These are phyloP conservation scores for Melastoma malabathricum DNA, from an alignment of 345 rosid species.

Conservation along the genomic window DNA sequence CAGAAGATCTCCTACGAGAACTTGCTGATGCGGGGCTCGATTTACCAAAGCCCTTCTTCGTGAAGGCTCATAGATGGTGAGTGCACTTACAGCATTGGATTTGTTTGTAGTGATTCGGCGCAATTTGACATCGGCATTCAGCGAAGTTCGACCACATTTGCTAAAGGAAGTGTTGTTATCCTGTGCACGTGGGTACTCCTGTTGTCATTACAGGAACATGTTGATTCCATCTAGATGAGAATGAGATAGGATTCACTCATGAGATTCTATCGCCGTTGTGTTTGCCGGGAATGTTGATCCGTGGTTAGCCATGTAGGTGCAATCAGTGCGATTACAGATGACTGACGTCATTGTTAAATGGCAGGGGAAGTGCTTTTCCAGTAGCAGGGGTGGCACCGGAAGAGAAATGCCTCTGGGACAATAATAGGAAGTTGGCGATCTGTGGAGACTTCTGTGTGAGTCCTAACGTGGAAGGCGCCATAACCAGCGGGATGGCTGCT, in stretches of 20 bases:
- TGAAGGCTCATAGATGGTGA: conserved; percentile 79
- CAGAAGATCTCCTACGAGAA: conserved; percentile 60
- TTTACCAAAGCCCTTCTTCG: conserved; percentile 53
- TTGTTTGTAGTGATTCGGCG: not conserved
- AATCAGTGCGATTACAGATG: not conserved
- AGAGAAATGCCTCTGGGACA: conserved; percentile 65
- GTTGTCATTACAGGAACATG: too few relatives aligned
- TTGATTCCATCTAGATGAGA: too few relatives aligned
- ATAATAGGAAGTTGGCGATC: conserved; percentile 38
- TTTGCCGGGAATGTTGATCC: not conserved
- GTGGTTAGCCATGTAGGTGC: not conserved
- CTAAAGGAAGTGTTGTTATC: too few relatives aligned
- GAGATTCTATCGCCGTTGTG: too few relatives aligned
- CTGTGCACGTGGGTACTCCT: too few relatives aligned
- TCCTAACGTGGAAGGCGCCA: conserved; percentile 77
- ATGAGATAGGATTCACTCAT: too few relatives aligned
- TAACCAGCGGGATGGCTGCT: conserved; percentile 65
- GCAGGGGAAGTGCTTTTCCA: conserved; percentile 91
- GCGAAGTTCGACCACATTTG: too few relatives aligned
- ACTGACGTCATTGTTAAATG: not conserved
- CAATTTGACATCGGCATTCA: not conserved
- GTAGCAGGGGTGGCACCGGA: conserved; percentile 47
- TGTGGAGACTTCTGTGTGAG: conserved; percentile 85
- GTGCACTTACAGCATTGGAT: conserved; percentile 6
- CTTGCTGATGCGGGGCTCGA: conserved; percentile 41